phyloP scores from a whole-genome alignment of 352 stramenopile species.

The Phytophthora pisi region DNA sequence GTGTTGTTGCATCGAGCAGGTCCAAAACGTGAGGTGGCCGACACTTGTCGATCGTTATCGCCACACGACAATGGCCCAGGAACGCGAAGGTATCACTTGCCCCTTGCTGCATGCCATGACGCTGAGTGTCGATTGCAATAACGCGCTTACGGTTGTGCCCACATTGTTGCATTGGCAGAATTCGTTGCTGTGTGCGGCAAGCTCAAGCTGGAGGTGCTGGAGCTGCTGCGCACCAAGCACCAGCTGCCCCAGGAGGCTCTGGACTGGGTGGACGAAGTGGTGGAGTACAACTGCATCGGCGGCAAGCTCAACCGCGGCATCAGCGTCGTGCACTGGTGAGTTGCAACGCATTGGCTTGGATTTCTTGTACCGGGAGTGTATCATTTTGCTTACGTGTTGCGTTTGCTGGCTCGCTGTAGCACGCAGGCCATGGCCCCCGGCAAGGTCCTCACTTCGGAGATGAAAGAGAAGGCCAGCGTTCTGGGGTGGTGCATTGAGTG shows the following conservation, averaged over 20 bases:
- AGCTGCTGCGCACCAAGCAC: slow-evolving; percentile 66
- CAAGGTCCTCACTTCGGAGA: slow-evolving; percentile 60
- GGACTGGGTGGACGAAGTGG: slow-evolving; percentile 80
- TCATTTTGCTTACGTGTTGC: slow-evolving; percentile 1
- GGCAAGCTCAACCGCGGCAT: slow-evolving; percentile 99
- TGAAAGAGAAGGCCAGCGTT: slow-evolving; percentile 89
- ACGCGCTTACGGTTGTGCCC: neutral
- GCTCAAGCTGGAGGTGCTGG: slow-evolving; percentile 82
- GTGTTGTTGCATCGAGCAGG: slow-evolving; percentile 12
- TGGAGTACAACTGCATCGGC: slow-evolving; percentile 97
- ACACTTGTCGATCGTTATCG: slow-evolving; percentile 28
- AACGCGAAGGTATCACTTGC: slow-evolving; percentile 39
- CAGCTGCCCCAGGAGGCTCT: slow-evolving; percentile 79
- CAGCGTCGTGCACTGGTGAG: slow-evolving; percentile 92
- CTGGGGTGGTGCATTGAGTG: slow-evolving; percentile 99
- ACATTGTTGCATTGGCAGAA: slow-evolving; percentile 41
- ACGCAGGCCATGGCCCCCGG: slow-evolving; percentile 61
- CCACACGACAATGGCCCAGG: slow-evolving; percentile 35
- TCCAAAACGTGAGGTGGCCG: slow-evolving; percentile 19
- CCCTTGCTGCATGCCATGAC: neutral
- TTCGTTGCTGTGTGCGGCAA: slow-evolving; percentile 77
- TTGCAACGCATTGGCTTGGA: neutral
- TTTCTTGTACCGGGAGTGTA: neutral
- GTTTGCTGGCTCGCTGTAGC: slow-evolving; percentile 29
- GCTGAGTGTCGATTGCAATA: neutral